A percentile compares a stretch with the other conserved stretches of the same genome.
phyloP scores from a whole-genome alignment of 1,284 basidiomycete species.

The Apiotrichum gracile region DNA sequence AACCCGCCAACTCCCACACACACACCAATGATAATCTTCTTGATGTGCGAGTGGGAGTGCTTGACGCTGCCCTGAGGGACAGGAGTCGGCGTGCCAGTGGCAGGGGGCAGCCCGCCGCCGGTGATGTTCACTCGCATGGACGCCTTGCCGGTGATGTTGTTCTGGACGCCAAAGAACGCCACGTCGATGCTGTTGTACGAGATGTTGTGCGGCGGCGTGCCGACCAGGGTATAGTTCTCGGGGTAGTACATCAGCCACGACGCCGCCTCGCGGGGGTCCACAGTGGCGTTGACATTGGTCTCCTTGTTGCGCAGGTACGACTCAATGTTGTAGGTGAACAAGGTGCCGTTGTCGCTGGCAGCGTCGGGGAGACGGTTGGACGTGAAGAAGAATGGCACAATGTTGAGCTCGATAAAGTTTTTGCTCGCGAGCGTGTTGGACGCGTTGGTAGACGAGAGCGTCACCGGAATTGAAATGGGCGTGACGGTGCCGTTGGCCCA shows the following conservation, averaged over 20 bases:
- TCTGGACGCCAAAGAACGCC: slow-evolving; percentile 25
- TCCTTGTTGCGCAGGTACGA: slow-evolving; percentile 33
- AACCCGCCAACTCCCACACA: slow-evolving; percentile 28
- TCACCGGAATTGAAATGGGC: slow-evolving; percentile 40
- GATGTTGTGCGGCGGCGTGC: slow-evolving; percentile 29
- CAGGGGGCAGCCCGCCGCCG: slow-evolving; percentile 21
- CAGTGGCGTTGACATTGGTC: slow-evolving; percentile 29
- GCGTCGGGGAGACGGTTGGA: slow-evolving; percentile 41
- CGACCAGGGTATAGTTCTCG: slow-evolving; percentile 39
- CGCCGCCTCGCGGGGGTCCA: slow-evolving; percentile 36
- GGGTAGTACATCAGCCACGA: slow-evolving; percentile 46
- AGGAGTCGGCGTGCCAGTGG: slow-evolving; percentile 15
- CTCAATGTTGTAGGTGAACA: slow-evolving; percentile 31
- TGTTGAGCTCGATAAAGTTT: slow-evolving; percentile 40
- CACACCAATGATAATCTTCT: slow-evolving; percentile 44
- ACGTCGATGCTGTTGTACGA: slow-evolving; percentile 36
- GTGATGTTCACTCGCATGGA: slow-evolving; percentile 26
- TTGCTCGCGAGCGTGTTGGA: slow-evolving; percentile 31
- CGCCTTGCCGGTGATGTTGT: slow-evolving; percentile 24
- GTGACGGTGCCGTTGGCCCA: slow-evolving; percentile 46
- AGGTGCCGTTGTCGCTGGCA: slow-evolving; percentile 34
- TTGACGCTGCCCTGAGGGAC: slow-evolving; percentile 16
- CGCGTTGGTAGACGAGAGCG: slow-evolving; percentile 32
- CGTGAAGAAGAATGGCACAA: slow-evolving; percentile 49
- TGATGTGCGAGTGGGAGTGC: slow-evolving; percentile 35